Evolutionary conservation across 2,329 filamentous ascomycete species (phyloP), one percentile per base, ranked within the genome.

Genomic region (Sporothrix luriei): DNA sequence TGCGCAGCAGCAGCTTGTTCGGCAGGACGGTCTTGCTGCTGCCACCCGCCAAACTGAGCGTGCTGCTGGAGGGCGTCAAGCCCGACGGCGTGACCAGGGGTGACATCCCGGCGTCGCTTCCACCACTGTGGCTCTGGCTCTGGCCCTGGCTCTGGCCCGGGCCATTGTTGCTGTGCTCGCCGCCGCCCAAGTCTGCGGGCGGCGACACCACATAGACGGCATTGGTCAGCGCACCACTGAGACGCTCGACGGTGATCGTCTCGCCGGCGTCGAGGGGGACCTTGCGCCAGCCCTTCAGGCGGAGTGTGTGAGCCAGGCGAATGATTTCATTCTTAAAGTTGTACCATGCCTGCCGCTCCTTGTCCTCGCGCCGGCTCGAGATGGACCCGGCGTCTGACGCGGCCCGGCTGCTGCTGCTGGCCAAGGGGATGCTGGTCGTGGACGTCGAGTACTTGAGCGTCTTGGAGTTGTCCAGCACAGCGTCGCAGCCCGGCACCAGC

Each of bases 191-290:
- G 48, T 91, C 84, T 51, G 86, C 82, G 0, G 94, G 94, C 1
- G 94, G 94, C 1, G 88, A 91, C 26, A 98, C 93, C 66, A 97
- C 93, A 77, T 98, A 99, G 48, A 99, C 94, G 13, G 94, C 93
- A 77, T 99, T 99, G 24, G 95, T 99, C 74, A 99, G 81, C 10
- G 95, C 95, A 71, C 95, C 95, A 78, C 94, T 97, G 38, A 96
- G 83, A 65, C 92, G 86, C 78, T 91, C 86, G 6, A 95, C 90
- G 1, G 85, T 84, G 72, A 95, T 89, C 49, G 83, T 83, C 66
- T 88, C 86, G 73, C 90, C 91, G 72, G 84, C 82, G 13, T 92
- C 90, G 66, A 94, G 81, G 0, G 92, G 87, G 0, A 99, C 88
- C 71, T 89, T 89, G 68, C 94, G 88, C 95, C 95, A 99, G 11